Conservation (phyloP, 768 basidiomycete genomes). For the Kwoniella shandongensis region DNA sequence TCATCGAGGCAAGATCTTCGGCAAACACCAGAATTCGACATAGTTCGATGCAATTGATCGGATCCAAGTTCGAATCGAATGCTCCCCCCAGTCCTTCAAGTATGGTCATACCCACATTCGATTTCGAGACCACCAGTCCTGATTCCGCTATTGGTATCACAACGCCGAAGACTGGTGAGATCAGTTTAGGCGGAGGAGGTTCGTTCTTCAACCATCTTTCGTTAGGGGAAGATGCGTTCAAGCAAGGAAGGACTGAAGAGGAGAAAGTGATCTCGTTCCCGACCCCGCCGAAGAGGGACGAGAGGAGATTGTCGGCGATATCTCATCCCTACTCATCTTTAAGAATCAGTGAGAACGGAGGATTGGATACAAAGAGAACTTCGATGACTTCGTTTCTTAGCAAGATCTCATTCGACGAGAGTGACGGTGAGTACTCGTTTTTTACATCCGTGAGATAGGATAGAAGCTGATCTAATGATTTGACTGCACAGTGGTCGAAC, state of each 20-base stretch:
- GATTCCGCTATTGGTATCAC: background rate
- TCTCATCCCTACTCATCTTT: background rate
- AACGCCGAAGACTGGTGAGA: too few relatives aligned
- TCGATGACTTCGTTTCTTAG: conserved; percentile 10
- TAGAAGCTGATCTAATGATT: background rate
- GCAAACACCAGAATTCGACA: background rate
- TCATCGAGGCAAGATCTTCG: background rate
- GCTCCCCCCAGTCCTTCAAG: background rate
- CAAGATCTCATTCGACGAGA: conserved; percentile 10
- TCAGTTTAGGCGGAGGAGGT: too few relatives aligned
- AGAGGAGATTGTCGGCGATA: background rate
- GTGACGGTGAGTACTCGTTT: conserved; percentile 14
- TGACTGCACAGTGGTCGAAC: conserved; percentile 3
- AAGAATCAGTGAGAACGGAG: too few relatives aligned
- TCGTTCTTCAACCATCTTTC: too few relatives aligned
- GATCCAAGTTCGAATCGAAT: background rate
- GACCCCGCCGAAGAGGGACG: too few relatives aligned
- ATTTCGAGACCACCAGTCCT: background rate
- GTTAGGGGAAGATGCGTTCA: too few relatives aligned
- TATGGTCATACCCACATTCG: too few relatives aligned
- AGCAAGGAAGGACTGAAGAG: too few relatives aligned
- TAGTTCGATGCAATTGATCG: background rate
- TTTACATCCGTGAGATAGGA: background rate
- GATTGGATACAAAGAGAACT: background rate
- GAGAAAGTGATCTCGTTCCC: too few relatives aligned